These are phyloP conservation scores for Saccharomycopsis selenospora DNA, from an alignment of 805 yeast species.

Conservation along the genomic window DNA sequence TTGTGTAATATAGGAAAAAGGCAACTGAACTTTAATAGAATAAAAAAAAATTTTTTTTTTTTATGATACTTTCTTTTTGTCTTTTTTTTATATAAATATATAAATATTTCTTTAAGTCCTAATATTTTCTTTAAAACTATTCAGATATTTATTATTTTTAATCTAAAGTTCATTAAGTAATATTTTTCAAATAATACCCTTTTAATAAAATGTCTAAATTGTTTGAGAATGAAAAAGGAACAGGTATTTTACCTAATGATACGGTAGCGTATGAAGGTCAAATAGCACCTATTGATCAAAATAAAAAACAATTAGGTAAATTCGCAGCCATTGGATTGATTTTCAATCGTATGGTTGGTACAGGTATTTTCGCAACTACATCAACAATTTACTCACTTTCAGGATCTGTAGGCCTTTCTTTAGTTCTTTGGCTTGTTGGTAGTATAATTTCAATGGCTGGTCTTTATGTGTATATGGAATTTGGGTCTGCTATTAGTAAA, in stretches of 20 bases:
- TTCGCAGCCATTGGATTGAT: slow-evolving; percentile 58
- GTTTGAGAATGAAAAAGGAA: background rate
- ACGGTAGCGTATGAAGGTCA: slow-evolving; percentile 6
- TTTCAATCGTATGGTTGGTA: slow-evolving; percentile 65
- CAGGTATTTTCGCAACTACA: slow-evolving; percentile 71
- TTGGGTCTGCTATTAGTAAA: slow-evolving; percentile 70
- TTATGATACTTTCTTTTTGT: no score
- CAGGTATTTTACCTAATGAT: background rate
- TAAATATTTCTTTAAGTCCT: no score
- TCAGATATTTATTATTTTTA: no score
- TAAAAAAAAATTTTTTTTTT: no score
- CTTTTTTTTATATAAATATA: no score
- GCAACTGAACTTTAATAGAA: no score
- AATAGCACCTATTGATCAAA: slow-evolving; percentile 32
- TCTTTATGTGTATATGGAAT: slow-evolving; percentile 67
- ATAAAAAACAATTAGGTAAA: slow-evolving; percentile 40
- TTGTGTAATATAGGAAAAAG: no score
- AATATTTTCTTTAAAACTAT: no score
- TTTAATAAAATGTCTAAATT: no score
- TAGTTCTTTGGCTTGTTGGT: slow-evolving; percentile 72
- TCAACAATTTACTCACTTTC: slow-evolving; percentile 43
- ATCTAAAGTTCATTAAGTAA: no score
- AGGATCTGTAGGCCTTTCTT: slow-evolving; percentile 67
- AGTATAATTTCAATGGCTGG: slow-evolving; percentile 60
- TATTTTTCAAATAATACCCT: no score